These are phyloP conservation scores for Salisapilia sapeloensis DNA, from an alignment of 352 stramenopile genomes.

Conservation along the genomic window DNA sequence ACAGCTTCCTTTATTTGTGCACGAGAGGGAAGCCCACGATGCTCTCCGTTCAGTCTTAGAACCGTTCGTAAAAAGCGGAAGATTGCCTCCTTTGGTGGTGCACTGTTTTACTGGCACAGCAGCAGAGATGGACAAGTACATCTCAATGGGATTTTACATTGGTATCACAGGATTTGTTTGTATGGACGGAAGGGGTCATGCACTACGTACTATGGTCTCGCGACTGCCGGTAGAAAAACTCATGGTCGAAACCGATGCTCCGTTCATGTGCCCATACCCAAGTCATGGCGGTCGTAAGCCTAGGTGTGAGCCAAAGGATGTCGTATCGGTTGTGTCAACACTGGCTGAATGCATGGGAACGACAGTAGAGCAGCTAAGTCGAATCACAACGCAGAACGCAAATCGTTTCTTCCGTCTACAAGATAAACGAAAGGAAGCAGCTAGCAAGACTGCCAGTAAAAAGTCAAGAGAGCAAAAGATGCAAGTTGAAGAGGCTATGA, in stretches of 20 bases:
- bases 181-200: slow-evolving; percentile 31
- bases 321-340: slow-evolving; percentile 35
- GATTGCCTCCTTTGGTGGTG: slow-evolving; percentile 33
- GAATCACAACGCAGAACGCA: slow-evolving; percentile 26
- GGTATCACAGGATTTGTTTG: slow-evolving; percentile 54
- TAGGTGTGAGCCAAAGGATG: slow-evolving; percentile 49
- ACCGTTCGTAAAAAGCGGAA: slow-evolving; percentile 18
- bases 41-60: slow-evolving; percentile 29
- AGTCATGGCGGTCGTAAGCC: slow-evolving; percentile 10
- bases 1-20: slow-evolving; percentile 87
- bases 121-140: slow-evolving; percentile 26
- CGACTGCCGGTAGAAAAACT: slow-evolving; percentile 32
- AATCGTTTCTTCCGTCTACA: slow-evolving; percentile 18
- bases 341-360: slow-evolving; percentile 24
- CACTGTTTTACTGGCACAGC: slow-evolving; percentile 60
- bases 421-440: slow-evolving; percentile 2
- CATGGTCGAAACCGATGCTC: slow-evolving; percentile 61
- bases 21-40: slow-evolving; percentile 59
- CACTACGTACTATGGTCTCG: slow-evolving; percentile 19
- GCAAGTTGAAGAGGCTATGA: slow-evolving; percentile 7
- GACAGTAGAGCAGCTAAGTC: slow-evolving; percentile 17
- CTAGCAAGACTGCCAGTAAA: not conserved
- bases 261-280: slow-evolving; percentile 58
- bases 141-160: slow-evolving; percentile 52
- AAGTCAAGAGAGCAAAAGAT: not conserved